Conservation (phyloP, 192 early-diverging fungal genomes). For the Backusella circina region DNA sequence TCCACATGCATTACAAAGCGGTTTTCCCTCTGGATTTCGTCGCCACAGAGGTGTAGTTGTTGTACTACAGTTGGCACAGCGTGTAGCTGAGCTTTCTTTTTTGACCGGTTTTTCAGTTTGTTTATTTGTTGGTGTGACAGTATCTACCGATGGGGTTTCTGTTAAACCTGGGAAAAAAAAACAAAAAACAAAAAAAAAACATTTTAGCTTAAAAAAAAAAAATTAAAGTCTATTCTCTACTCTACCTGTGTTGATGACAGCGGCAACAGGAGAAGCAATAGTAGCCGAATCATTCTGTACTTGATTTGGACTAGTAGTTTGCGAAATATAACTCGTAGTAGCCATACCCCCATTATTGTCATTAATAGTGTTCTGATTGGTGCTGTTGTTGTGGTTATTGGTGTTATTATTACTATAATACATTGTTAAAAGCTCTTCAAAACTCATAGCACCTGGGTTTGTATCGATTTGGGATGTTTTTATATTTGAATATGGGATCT, state of each 20-base stretch:
- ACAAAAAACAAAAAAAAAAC: no score
- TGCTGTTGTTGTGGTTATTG: background rate
- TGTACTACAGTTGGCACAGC: constrained; percentile 81
- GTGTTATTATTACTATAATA: constrained; percentile 6
- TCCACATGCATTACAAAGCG: constrained; percentile 95
- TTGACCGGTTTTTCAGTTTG: constrained; percentile 1
- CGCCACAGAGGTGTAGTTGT: constrained; percentile 91
- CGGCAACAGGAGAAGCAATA: background rate
- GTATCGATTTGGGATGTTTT: background rate
- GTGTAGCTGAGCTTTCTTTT: constrained; percentile 4
- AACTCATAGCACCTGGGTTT: constrained; percentile 12
- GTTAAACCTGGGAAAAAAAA: constrained; percentile 2
- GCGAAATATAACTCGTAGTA: background rate
- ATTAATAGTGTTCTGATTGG: background rate
- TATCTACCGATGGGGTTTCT: background rate
- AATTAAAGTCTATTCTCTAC: background rate
- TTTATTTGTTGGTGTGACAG: constrained; percentile 3
- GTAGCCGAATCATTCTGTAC: background rate
- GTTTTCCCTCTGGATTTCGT: constrained; percentile 72
- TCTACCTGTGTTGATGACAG: background rate
- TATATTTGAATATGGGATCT: background rate
- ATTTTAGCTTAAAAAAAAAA: background rate
- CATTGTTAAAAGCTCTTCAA: constrained; percentile 20
- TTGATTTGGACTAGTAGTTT: background rate
- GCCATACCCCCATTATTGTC: background rate